phyloP scores from a whole-genome alignment of 805 yeast genomes.

The Sungouiozyma intestinalis region DNA sequence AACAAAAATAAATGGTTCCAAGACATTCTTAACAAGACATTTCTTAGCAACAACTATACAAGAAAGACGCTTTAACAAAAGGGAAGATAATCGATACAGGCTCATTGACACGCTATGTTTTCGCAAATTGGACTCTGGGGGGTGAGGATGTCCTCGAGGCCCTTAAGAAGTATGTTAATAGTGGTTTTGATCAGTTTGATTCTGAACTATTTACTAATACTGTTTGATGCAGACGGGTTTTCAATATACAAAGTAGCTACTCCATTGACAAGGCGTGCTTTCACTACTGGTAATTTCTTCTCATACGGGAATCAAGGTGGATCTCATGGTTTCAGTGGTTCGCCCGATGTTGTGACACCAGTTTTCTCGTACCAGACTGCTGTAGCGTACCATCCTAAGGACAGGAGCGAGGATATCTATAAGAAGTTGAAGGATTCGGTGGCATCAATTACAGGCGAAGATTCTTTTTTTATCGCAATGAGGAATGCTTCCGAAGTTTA shows the following conservation, averaged over 20 bases:
- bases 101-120: not conserved
- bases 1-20: too few species aligned
- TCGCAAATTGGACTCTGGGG: not conserved
- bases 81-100: not conserved
- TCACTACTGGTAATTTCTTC: conserved; percentile 7
- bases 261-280: conserved; percentile 7
- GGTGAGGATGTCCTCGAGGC: conserved; percentile 4
- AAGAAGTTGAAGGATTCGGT: conserved; percentile 24
- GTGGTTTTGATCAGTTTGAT: conserved; percentile 6
- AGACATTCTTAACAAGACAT: too few species aligned
- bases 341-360: not conserved
- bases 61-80: not conserved
- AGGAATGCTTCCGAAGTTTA: conserved; percentile 30
- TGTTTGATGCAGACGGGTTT: not conserved
- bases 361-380: conserved; percentile 41
- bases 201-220: not conserved
- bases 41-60: not conserved
- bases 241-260: not conserved
- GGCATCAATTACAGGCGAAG: conserved; percentile 68
- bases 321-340: not conserved
- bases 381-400: conserved; percentile 68
- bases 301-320: not conserved
- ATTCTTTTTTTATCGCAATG: conserved; percentile 48
- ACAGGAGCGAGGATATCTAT: conserved; percentile 43
- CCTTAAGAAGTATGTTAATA: conserved; percentile 17